Conservation (phyloP, 352 stramenopile genomes). For the Globisporangium camurandrum region DNA sequence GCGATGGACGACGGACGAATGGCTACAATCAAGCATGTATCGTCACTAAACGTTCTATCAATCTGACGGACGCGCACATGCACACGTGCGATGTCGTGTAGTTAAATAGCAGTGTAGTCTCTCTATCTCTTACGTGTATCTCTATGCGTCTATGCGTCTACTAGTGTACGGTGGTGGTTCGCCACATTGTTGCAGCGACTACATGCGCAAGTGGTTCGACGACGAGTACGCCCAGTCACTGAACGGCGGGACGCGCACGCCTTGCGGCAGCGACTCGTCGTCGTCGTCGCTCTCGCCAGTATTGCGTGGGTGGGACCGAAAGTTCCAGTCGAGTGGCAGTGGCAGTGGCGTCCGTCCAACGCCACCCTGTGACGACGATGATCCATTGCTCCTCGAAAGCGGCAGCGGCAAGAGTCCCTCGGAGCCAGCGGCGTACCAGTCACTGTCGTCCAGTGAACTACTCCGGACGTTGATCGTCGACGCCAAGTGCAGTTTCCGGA, state of each 20-base stretch:
- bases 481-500: constrained; percentile 4
- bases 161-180: no score
- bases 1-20: no score
- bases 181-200: no score
- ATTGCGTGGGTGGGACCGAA: constrained; percentile 6
- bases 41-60: no score
- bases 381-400: background rate
- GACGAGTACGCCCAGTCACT: constrained; percentile 13
- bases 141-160: no score
- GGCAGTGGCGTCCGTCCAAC: no score
- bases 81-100: no score
- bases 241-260: constrained; percentile 6
- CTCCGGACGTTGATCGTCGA: constrained; percentile 8
- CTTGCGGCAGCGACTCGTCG: background rate
- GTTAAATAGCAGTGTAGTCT: no score
- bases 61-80: no score
- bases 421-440: background rate
- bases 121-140: no score
- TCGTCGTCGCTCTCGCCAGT: background rate
- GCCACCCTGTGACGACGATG: no score
- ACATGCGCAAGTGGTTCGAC: constrained; percentile 9
- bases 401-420: background rate
- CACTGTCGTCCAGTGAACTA: constrained; percentile 5
- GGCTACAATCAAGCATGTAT: no score
- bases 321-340: constrained; percentile 16